These are phyloP conservation scores for Penicillium corylophilum DNA, from an alignment of 2,329 filamentous ascomycete species.

Conservation along the genomic window DNA sequence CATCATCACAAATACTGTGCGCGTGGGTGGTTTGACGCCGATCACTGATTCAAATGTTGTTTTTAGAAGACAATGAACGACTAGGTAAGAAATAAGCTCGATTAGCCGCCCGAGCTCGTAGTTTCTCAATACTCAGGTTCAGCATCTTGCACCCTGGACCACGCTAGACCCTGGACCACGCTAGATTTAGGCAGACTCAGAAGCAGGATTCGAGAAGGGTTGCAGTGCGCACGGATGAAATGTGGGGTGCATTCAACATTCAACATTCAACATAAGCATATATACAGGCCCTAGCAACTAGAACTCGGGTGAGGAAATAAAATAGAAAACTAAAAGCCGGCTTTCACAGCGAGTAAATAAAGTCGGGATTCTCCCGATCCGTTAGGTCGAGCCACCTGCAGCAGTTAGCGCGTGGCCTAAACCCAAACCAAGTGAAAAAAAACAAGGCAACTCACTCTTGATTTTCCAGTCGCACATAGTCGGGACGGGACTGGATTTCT, in stretches of 20 bases:
- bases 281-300: neutral
- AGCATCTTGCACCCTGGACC: neutral
- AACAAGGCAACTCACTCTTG: constrained; percentile 54
- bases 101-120: neutral
- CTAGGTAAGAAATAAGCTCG: too few species aligned
- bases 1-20: neutral
- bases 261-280: neutral
- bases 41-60: neutral
- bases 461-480: constrained; percentile 62
- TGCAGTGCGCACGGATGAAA: neutral
- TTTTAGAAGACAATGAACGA: neutral
- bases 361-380: constrained; percentile 65
- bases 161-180: neutral
- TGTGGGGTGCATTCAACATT: neutral
- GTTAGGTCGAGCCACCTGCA: constrained; percentile 60
- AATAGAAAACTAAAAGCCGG: neutral
- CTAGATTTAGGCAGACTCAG: neutral
- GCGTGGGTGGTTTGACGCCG: neutral
- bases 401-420: neutral
- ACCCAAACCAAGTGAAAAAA: neutral
- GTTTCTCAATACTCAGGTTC: neutral
- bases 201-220: neutral
- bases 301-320: neutral
- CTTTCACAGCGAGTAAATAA: constrained; percentile 53
- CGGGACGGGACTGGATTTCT: constrained; percentile 50